A percentile compares a stretch with the other conserved stretches of the same genome.
Conservation (phyloP, 352 stramenopile genomes). For the Globisporangium cystogenes region DNA sequence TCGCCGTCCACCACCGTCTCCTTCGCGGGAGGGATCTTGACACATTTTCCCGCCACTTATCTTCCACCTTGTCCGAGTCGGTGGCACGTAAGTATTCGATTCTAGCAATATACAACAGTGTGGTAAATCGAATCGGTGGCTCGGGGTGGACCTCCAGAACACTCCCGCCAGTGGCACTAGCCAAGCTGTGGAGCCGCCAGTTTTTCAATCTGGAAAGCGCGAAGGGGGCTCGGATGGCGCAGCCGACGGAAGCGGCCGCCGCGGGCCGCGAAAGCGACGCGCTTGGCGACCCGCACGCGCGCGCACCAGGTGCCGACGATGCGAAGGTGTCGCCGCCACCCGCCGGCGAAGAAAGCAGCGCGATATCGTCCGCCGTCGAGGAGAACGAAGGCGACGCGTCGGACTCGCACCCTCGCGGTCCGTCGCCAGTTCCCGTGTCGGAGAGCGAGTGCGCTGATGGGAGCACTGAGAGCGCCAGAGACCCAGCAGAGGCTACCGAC, state of each 20-base stretch:
- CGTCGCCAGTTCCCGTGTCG: background rate
- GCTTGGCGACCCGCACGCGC: constrained; percentile 2
- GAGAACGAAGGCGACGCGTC: constrained; percentile 4
- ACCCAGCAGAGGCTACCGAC: background rate
- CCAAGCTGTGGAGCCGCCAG: background rate
- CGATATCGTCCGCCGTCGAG: background rate
- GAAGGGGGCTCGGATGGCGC: background rate
- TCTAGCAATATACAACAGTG: background rate
- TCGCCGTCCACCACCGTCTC: background rate
- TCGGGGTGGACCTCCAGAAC: background rate
- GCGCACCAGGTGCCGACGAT: background rate
- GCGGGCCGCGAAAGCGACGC: constrained; percentile 5
- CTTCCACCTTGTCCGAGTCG: constrained; percentile 1
- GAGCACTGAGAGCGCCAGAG: background rate
- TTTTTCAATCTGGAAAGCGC: background rate
- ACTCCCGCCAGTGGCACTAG: background rate
- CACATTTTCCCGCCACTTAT: constrained; percentile 15
- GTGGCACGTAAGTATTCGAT: background rate
- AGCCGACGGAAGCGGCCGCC: constrained; percentile 10
- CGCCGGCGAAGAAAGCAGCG: constrained; percentile 1
- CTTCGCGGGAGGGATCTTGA: background rate
- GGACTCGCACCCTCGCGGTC: background rate
- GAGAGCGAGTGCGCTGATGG: background rate
- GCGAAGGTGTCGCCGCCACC: background rate
- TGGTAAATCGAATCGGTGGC: background rate